These are phyloP conservation scores for Cladosporium phlei DNA, from an alignment of 2,329 filamentous ascomycete species.

Conservation along the genomic window DNA sequence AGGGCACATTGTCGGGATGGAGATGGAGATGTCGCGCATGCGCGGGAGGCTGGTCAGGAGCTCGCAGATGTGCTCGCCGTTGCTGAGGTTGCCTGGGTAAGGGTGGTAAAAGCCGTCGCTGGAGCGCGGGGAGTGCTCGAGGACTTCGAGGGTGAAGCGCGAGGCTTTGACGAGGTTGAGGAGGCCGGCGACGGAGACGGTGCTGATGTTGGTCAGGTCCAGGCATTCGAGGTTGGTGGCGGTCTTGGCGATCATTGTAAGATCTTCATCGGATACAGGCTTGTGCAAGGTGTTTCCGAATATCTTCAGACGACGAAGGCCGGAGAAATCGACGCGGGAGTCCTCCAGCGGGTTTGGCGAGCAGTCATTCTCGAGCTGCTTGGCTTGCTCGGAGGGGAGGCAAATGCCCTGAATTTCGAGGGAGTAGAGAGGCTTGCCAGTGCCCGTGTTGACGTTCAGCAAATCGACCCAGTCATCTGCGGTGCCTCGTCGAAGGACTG, in stretches of 20 bases:
- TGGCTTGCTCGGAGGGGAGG: slow-evolving; percentile 43
- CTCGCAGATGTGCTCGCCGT: slow-evolving; percentile 45
- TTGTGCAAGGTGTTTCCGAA: slow-evolving; percentile 52
- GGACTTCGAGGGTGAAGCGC: slow-evolving; percentile 43
- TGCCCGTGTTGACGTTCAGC: slow-evolving; percentile 37
- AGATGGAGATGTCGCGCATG: slow-evolving; percentile 46
- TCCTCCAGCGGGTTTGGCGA: slow-evolving; percentile 39
- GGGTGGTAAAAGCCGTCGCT: slow-evolving; percentile 50
- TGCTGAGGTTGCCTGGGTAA: slow-evolving; percentile 41
- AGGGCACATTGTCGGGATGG: slow-evolving; percentile 45
- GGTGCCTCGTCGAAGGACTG: slow-evolving; percentile 46
- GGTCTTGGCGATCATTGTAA: slow-evolving; percentile 47
- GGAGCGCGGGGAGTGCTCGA: slow-evolving; percentile 51
- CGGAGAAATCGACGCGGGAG: slow-evolving; percentile 43
- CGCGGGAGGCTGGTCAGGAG: slow-evolving; percentile 44
- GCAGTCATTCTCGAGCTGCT: slow-evolving; percentile 36
- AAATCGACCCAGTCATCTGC: slow-evolving; percentile 46
- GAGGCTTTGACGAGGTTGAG: slow-evolving; percentile 50
- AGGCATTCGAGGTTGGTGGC: slow-evolving; percentile 50
- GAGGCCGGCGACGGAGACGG: slow-evolving; percentile 49
- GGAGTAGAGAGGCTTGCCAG: slow-evolving; percentile 42
- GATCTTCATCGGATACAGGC: slow-evolving; percentile 48
- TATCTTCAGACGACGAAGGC: slow-evolving; percentile 49
- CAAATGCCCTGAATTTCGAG: slow-evolving; percentile 50
- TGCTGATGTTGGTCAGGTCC: slow-evolving; percentile 51